Conservation (phyloP, 2,329 filamentous ascomycete genomes). For the Ceratocystis colombiana region DNA sequence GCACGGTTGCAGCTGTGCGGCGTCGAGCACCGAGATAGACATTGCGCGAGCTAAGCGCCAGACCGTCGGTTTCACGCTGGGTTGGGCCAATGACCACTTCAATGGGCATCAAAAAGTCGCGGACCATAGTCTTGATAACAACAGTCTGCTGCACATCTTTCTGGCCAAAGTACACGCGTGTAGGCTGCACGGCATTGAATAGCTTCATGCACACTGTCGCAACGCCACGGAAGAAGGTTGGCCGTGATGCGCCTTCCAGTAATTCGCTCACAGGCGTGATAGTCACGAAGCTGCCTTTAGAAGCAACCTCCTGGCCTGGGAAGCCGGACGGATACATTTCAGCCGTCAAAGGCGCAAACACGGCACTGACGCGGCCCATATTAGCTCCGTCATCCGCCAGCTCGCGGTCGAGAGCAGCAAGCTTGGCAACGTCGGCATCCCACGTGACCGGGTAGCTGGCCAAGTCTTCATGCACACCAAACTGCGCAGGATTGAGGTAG, state of each 20-base stretch:
- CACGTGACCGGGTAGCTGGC: conserved; percentile 84
- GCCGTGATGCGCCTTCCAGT: conserved; percentile 74
- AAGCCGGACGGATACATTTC: conserved; percentile 82
- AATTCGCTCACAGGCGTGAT: conserved; percentile 75
- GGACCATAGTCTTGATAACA: conserved; percentile 74
- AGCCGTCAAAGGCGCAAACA: conserved; percentile 74
- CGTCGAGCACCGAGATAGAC: conserved; percentile 76
- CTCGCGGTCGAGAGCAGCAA: conserved; percentile 60
- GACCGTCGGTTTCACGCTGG: conserved; percentile 63
- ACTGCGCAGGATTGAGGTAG: conserved; percentile 95
- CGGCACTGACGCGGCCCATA: conserved; percentile 61
- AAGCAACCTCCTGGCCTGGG: conserved; percentile 61
- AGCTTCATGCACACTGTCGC: conserved; percentile 90
- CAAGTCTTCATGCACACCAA: conserved; percentile 80
- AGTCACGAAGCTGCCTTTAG: conserved; percentile 78
- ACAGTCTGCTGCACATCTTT: conserved; percentile 97
- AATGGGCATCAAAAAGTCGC: conserved; percentile 73
- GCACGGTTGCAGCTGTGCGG: conserved; percentile 59
- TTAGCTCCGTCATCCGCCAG: conserved; percentile 52
- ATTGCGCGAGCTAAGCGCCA: conserved; percentile 88
- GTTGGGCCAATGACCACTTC: conserved; percentile 67
- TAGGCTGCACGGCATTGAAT: conserved; percentile 45
- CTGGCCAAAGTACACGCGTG: conserved; percentile 82
- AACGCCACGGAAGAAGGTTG: conserved; percentile 93
- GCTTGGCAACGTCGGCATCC: conserved; percentile 59